phyloP scores from a whole-genome alignment of 495 filamentous ascomycete species.

The Trichoderma reesei region DNA sequence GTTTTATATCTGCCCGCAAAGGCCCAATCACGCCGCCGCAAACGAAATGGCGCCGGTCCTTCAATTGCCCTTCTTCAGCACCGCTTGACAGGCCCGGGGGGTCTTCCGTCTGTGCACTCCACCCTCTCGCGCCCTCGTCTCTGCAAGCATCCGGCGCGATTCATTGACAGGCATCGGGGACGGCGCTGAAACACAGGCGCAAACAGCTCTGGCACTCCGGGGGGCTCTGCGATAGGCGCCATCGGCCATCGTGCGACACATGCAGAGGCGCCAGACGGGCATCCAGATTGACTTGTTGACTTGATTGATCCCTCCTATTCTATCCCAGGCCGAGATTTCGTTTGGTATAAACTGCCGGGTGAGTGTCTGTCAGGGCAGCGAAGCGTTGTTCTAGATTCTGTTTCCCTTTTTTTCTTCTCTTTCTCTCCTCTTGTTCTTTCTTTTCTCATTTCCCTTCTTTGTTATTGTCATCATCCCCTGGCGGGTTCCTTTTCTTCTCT shows the following conservation, averaged over 20 bases:
- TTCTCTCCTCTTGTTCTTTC: background rate
- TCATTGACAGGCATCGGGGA: background rate
- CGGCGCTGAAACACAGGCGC: background rate
- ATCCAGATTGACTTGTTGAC: background rate
- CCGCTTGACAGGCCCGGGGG: background rate
- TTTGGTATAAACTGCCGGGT: background rate
- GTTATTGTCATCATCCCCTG: background rate
- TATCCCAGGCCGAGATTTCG: background rate
- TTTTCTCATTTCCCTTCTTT: background rate
- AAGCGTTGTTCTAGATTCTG: background rate
- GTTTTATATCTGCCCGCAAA: too few relatives aligned
- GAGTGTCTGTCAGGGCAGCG: background rate
- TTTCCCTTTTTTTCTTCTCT: background rate
- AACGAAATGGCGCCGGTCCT: slow-evolving; percentile 5
- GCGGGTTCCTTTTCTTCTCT: background rate
- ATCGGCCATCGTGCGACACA: background rate
- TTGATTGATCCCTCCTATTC: background rate
- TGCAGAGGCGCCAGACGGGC: background rate
- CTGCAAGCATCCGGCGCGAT: background rate
- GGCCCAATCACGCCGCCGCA: background rate
- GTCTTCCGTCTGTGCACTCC: background rate
- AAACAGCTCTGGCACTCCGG: background rate
- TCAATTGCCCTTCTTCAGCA: background rate
- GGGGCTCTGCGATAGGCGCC: background rate
- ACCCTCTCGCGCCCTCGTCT: background rate